Conservation (phyloP, 441 rosid species). For the Flueggea neowawraea region DNA sequence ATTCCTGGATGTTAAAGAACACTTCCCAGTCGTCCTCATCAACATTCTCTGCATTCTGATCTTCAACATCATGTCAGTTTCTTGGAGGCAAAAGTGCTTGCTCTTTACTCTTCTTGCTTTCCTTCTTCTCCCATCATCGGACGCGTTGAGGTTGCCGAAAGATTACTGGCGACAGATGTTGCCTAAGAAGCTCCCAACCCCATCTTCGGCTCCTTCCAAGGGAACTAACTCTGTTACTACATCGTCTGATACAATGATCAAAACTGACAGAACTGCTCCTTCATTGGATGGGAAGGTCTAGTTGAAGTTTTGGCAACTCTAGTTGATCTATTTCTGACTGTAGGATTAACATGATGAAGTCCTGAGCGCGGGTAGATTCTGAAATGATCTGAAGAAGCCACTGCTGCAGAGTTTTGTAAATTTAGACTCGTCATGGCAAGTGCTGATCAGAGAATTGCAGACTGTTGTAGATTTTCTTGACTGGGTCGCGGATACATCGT, state of each 20-base stretch:
- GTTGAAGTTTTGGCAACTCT: constrained; percentile 8
- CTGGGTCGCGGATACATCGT: constrained; percentile 7
- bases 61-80: constrained; percentile 31
- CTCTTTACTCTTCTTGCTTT: constrained; percentile 39
- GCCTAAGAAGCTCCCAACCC: constrained; percentile 81
- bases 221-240: constrained; percentile 67
- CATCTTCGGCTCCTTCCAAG: constrained; percentile 81
- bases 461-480: constrained; percentile 10
- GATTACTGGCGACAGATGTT: constrained; percentile 75
- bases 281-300: constrained; percentile 59
- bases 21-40: not conserved
- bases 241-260: constrained; percentile 34
- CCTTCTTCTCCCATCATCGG: constrained; percentile 30
- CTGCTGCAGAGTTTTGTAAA: constrained; percentile 24
- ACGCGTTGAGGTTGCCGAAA: constrained; percentile 68
- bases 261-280: constrained; percentile 30
- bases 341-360: not conserved
- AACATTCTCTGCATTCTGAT: constrained; percentile 3
- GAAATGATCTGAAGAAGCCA: constrained; percentile 7
- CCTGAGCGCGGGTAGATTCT: constrained; percentile 4
- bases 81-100: constrained; percentile 40
- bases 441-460: constrained; percentile 14
- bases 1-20: constrained; percentile 18
- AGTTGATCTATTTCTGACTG: constrained; percentile 15
- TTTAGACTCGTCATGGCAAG: constrained; percentile 1